phyloP scores from a whole-genome alignment of 108 stramenopile species.

The Discostella pseudostelligera region DNA sequence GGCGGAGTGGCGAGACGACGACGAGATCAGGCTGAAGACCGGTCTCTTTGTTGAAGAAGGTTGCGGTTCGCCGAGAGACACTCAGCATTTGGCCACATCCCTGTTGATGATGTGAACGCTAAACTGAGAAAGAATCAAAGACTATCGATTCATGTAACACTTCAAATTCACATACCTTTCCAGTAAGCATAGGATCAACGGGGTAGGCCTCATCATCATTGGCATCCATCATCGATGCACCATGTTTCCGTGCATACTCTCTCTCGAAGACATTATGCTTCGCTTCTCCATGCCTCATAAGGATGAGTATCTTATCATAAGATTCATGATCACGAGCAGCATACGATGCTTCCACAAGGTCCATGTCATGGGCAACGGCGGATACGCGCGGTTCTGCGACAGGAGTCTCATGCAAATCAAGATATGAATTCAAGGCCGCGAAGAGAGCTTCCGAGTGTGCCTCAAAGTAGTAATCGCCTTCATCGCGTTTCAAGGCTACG shows the following conservation, averaged over 20 bases:
- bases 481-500: slow-evolving; percentile 31
- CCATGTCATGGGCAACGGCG: no score
- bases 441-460: slow-evolving; percentile 38
- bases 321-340: slow-evolving; percentile 38
- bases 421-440: slow-evolving; percentile 20
- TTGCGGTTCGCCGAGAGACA: slow-evolving; percentile 40
- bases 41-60: slow-evolving; percentile 45
- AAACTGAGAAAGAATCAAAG: not conserved
- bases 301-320: slow-evolving; percentile 44
- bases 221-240: slow-evolving; percentile 34
- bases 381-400: slow-evolving; percentile 14
- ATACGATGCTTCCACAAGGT: slow-evolving; percentile 37
- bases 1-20: slow-evolving; percentile 45
- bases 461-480: slow-evolving; percentile 50
- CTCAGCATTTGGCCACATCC: slow-evolving; percentile 48
- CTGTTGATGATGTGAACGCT: not conserved
- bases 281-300: slow-evolving; percentile 47
- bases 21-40: slow-evolving; percentile 45
- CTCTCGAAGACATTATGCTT: slow-evolving; percentile 47
- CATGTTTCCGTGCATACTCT: slow-evolving; percentile 30
- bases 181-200: slow-evolving; percentile 44
- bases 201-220: slow-evolving; percentile 42
- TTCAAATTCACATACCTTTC: slow-evolving; percentile 17
- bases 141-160: not conserved
- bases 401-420: slow-evolving; percentile 9